These are phyloP conservation scores for Eruca vesicaria DNA, from an alignment of 441 rosid genomes.

Conservation along the genomic window DNA sequence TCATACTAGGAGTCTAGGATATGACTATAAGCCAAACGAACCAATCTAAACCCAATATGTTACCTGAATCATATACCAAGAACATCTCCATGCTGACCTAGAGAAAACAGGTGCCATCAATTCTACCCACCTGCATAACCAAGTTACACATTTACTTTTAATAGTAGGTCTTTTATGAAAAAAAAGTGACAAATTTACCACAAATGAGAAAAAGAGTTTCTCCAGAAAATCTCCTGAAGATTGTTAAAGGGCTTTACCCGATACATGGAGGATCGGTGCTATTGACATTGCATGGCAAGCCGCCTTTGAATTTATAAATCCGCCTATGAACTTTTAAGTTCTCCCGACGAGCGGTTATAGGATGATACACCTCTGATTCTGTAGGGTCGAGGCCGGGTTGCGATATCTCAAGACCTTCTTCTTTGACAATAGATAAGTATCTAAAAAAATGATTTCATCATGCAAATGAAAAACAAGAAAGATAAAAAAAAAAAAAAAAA, in stretches of 20 bases:
- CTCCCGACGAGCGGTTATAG: slow-evolving; percentile 59
- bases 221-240: neutral
- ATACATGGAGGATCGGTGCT: slow-evolving; percentile 87
- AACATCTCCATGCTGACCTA: slow-evolving; percentile 84
- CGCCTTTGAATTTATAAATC: slow-evolving; percentile 74
- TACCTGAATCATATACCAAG: slow-evolving; percentile 96
- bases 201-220: neutral
- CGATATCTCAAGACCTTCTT: slow-evolving; percentile 62
- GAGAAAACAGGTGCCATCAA: slow-evolving; percentile 99
- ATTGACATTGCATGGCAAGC: slow-evolving; percentile 57
- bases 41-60: neutral
- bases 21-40: neutral
- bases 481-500: accelerated
- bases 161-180: too few species aligned
- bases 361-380: slow-evolving; percentile 63
- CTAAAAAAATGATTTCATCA: slow-evolving; percentile 28
- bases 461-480: neutral
- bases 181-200: neutral
- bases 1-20: neutral
- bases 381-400: slow-evolving; percentile 68
- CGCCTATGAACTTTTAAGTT: slow-evolving; percentile 68
- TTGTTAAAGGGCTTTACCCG: slow-evolving; percentile 47
- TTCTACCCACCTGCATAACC: slow-evolving; percentile 80
- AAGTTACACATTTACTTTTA: neutral
- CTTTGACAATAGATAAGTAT: slow-evolving; percentile 50